phyloP scores from a whole-genome alignment of 2,329 filamentous ascomycete species.

The Helicocarpus griseus region DNA sequence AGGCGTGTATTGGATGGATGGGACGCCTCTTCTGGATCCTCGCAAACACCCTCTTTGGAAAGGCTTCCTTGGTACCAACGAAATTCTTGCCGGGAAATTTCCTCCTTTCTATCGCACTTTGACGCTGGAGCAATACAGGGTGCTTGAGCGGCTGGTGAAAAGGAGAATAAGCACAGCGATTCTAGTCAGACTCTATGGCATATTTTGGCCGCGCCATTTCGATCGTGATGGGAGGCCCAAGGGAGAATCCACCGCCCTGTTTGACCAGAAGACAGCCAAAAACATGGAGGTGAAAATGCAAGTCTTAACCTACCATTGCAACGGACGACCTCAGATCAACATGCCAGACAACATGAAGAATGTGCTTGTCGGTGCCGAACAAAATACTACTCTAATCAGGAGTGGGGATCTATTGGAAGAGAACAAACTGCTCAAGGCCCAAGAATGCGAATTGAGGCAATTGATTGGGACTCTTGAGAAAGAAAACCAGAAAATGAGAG shows the following conservation, averaged over 20 bases:
- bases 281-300: background rate
- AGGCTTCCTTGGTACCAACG: background rate
- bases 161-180: background rate
- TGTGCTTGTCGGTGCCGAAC: background rate
- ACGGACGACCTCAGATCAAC: background rate
- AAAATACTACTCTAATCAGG: background rate
- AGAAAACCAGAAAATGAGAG: background rate
- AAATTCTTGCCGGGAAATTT: background rate
- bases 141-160: background rate
- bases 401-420: background rate
- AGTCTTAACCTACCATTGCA: background rate
- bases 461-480: background rate
- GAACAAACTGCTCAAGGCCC: background rate
- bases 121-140: background rate
- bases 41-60: background rate
- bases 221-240: background rate
- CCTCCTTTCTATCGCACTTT: background rate
- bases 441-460: background rate
- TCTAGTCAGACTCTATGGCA: background rate
- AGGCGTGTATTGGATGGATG: background rate
- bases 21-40: background rate
- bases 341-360: background rate
- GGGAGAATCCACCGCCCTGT: background rate
- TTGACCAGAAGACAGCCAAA: background rate
- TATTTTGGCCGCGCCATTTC: background rate